Base-by-base conservation (phyloP, 2,329 filamentous ascomycete genomes). In the Seiridium cupressi region DNA sequence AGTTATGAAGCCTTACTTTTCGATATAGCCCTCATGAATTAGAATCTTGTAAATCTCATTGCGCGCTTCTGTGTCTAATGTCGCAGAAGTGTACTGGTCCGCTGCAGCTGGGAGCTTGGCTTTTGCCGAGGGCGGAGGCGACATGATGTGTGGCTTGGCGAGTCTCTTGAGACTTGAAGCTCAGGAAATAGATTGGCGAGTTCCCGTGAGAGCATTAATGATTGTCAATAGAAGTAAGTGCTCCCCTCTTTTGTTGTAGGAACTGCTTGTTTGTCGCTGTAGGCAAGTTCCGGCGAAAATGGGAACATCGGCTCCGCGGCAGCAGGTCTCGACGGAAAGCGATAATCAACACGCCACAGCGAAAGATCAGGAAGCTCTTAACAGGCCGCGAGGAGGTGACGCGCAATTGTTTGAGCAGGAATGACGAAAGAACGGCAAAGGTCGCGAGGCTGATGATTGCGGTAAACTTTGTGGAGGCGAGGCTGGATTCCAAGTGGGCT, bases 21-120 rank as follows among this genome's bases (percentile, higher is more conserved):
- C 73, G 32, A 88, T 81, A 63, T 88, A 82, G 3, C 86, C 86
- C 51, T 86, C 84, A 46, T 79, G 77, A 40, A 89, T 76, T 32
- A 89, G 74, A 10, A 84, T 67, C 8, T 79, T 77, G 69, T 89
- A 89, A 67, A 89, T 85, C 66, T 87, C 81, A 2, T 85, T 88
- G 31, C 86, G 79, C 60, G 89, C 73, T 60, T 89, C 86, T 5
- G 82, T 78, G 65, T 89, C 86, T 60, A 85, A 79, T 7, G 84
- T 89, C 5, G 84, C 84, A 55, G 83, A 76, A 13, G 84, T 84
- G 72, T 89, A 86, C 66, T 79, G 82, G 3, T 84, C 78, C n/a
- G 84, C 84, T 38, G 83, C 81, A 5, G 82, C 74, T 11, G 86
- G 83, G 54, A 89, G 83, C 70, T 87, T 87, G 66, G 86, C 83